Evolutionary conservation across 495 filamentous ascomycete genomes (phyloP).

Genomic region (Daldinia concentrica): DNA sequence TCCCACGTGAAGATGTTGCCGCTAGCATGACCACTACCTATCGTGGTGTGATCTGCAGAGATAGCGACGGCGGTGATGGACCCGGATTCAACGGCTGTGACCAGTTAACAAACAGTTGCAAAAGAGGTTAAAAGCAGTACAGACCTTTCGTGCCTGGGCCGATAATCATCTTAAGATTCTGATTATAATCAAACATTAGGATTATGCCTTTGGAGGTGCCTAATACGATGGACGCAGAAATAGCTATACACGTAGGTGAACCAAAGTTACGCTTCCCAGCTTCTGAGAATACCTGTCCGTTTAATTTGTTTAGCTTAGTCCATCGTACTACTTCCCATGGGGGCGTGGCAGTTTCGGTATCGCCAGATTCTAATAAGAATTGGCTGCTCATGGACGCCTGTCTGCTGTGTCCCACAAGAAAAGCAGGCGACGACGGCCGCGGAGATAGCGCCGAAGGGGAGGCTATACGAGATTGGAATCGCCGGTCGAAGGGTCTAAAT

Average conservation of each 20-base stretch:
- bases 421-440: slow-evolving; percentile 80
- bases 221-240: slow-evolving; percentile 88
- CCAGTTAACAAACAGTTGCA: slow-evolving; percentile 35
- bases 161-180: slow-evolving; percentile 91
- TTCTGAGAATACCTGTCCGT: slow-evolving; percentile 92
- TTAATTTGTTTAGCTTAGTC: slow-evolving; percentile 92
- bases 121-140: slow-evolving; percentile 25
- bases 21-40: slow-evolving; percentile 88
- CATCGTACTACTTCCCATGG: slow-evolving; percentile 98
- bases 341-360: slow-evolving; percentile 71
- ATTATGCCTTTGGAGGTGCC: slow-evolving; percentile 95
- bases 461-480: slow-evolving; percentile 87
- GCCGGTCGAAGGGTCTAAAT: slow-evolving; percentile 89
- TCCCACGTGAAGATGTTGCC: slow-evolving; percentile 99
- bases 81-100: slow-evolving; percentile 85
- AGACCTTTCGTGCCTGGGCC: slow-evolving; percentile 92
- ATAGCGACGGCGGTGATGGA: slow-evolving; percentile 86
- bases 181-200: slow-evolving; percentile 95
- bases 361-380: slow-evolving; percentile 64
- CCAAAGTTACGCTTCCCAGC: slow-evolving; percentile 92
- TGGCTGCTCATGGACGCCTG: slow-evolving; percentile 74
- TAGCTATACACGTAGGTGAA: slow-evolving; percentile 85
- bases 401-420: slow-evolving; percentile 77
- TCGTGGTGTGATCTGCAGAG: slow-evolving; percentile 90
- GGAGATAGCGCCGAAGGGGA: slow-evolving; percentile 65